Evolutionary conservation across 2,329 filamentous ascomycete genomes (phyloP).

Genomic region (Aspergillus novoparasiticus): DNA sequence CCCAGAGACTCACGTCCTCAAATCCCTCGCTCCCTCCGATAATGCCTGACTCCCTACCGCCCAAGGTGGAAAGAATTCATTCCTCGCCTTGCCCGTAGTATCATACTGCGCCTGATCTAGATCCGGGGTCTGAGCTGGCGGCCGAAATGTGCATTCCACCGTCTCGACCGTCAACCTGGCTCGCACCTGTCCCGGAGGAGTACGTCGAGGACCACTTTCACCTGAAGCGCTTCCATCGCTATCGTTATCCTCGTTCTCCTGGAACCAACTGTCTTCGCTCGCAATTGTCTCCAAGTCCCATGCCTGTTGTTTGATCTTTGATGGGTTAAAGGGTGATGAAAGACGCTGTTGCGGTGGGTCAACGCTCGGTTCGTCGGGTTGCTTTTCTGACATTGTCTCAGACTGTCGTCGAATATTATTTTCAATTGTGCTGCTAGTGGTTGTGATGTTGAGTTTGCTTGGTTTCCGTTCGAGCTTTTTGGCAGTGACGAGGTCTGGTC

Average conservation of each 20-base stretch:
- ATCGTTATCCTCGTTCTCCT: background rate
- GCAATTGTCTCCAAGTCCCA: background rate
- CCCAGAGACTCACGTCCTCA: background rate
- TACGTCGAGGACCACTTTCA: background rate
- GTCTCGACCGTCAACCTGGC: background rate
- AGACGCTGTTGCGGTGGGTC: background rate
- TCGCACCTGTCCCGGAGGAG: background rate
- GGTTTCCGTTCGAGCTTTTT: background rate
- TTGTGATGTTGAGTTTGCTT: background rate
- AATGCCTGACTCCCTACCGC: background rate
- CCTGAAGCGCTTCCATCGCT: background rate
- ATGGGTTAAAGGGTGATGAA: background rate
- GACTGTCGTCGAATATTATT: background rate
- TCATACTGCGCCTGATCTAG: background rate
- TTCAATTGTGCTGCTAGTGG: background rate
- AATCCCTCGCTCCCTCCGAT: background rate
- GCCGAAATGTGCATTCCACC: background rate
- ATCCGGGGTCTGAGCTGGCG: background rate
- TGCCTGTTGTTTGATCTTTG: background rate
- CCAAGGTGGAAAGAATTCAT: conserved; percentile 1
- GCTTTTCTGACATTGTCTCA: background rate
- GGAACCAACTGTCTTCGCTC: background rate
- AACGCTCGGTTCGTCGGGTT: too few species aligned
- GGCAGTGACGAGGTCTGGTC: background rate
- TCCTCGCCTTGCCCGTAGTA: background rate